These are phyloP conservation scores for Leishmania amazonensis DNA, from an alignment of 208 protist species.

Conservation along the genomic window DNA sequence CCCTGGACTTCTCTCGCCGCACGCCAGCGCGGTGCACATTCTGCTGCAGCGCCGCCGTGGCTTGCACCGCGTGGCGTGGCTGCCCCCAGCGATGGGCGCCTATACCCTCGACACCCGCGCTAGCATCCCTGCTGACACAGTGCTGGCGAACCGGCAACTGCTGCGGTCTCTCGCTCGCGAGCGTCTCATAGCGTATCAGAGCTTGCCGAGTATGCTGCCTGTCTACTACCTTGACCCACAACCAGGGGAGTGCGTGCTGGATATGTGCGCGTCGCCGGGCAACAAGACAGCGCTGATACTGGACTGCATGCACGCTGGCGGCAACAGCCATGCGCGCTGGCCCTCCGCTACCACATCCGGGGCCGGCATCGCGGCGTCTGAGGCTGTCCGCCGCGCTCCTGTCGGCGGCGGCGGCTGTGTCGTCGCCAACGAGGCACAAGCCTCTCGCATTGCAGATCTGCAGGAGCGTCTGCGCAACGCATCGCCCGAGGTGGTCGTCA, in stretches of 20 bases:
- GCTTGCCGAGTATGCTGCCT: slow-evolving; percentile 77
- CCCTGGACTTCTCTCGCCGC: slow-evolving; percentile 2
- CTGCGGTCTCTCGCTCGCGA: slow-evolving; percentile 63
- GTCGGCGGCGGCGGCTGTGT: slow-evolving; percentile 33
- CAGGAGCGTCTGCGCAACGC: slow-evolving; percentile 46
- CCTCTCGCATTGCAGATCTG: slow-evolving; percentile 37
- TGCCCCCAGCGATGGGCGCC: slow-evolving; percentile 58
- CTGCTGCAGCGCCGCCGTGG: slow-evolving; percentile 47
- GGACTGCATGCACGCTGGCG: slow-evolving; percentile 45
- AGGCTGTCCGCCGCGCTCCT: neutral
- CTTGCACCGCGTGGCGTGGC: slow-evolving; percentile 52
- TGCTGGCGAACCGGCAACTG: slow-evolving; percentile 58
- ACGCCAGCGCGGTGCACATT: slow-evolving; percentile 28
- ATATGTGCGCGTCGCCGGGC: slow-evolving; percentile 87
- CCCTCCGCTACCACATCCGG: slow-evolving; percentile 3
- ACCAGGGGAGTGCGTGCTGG: slow-evolving; percentile 70
- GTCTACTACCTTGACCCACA: slow-evolving; percentile 66
- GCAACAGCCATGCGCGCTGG: neutral
- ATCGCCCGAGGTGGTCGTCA: slow-evolving; percentile 41
- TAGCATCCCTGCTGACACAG: slow-evolving; percentile 35
- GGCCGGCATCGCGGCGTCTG: neutral
- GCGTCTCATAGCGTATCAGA: slow-evolving; percentile 70
- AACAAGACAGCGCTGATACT: slow-evolving; percentile 73
- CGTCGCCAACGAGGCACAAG: slow-evolving; percentile 68
- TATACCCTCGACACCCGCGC: slow-evolving; percentile 52